Evolutionary conservation across 257 asterid species (phyloP), one percentile per base, ranked within the genome.

Genomic region (Primulina tabacum): DNA sequence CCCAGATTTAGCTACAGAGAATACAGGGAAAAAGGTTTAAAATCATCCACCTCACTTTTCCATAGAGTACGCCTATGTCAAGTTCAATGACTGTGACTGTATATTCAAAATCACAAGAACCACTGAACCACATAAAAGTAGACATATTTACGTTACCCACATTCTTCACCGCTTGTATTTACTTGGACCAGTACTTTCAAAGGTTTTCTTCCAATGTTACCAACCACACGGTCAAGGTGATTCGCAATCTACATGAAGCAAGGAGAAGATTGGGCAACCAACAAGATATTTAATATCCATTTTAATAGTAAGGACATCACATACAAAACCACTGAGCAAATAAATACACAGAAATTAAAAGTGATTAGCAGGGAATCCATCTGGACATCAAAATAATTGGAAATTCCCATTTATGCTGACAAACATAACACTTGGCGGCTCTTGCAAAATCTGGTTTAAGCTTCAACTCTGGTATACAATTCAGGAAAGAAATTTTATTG

Each of bases 81-180:
- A 56, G 64, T 28, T 28, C 11, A 71, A 67, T 37, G 68, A 38
- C 32, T 34, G 47, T 29, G 28, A 32, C 32, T 68, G 21, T 62
- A 2, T 0, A 21, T 20, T 35, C 6, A 35, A 57, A 43, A 40
- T 16, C 7, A 12, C 8, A 74, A 65, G 37, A 43, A 32, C 38
- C 50, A 9, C 26, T 56, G 70, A 60, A 52, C 11, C 32, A 70
- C n/a, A 71, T 64, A 16, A 77, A 68, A 55, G 64, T 47, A 78
- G 70, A 67, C 68, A 71, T 69, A 75, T 70, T 64, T 75, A 78
- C 74, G 83, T 75, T 87, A 88, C 97, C 77, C 81, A 92, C 98
- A 85, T 89, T 80, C 96, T 90, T 93, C 98, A 67, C 98, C 97
- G 68, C 98, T 93, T 6, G 98, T 93, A 69, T 93, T 93, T 55